Evolutionary conservation across 306 rosid genomes (phyloP).

Genomic region (Cucumis sativus): DNA sequence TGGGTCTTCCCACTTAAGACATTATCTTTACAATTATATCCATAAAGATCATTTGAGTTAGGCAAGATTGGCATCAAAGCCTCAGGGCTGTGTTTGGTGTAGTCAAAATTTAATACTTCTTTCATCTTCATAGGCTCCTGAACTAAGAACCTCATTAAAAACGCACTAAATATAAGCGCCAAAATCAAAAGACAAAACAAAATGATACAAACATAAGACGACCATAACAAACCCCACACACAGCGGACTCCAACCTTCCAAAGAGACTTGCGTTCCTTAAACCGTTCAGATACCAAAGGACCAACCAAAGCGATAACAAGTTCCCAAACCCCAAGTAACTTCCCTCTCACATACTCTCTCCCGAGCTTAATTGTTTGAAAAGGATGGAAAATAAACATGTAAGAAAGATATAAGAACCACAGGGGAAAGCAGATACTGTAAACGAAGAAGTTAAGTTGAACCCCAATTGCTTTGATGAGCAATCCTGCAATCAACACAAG

Average conservation of each 20-base stretch:
- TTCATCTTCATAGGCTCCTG: conserved; percentile 46
- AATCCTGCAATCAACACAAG: conserved; percentile 34
- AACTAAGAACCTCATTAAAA: conserved; percentile 35
- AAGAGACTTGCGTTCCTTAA: conserved; percentile 28
- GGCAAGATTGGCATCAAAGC: conserved; percentile 48
- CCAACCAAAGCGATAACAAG: conserved; percentile 9
- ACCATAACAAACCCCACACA: conserved; percentile 60
- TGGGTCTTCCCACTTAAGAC: conserved; percentile 12
- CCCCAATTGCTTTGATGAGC: conserved; percentile 37
- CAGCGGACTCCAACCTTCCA: conserved; percentile 40
- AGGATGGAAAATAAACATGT: conserved; percentile 43
- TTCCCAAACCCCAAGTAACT: conserved; percentile 11
- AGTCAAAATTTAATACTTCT: conserved; percentile 58
- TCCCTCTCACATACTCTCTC: conserved; percentile 14
- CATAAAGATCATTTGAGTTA: conserved; percentile 25
- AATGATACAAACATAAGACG: conserved; percentile 38
- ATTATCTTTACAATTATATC: conserved; percentile 15
- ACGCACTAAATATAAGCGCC: conserved; percentile 37
- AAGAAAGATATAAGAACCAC: conserved; percentile 21
- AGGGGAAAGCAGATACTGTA: conserved; percentile 35
- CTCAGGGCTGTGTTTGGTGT: conserved; percentile 49
- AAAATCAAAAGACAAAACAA: conserved; percentile 35
- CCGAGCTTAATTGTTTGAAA: conserved; percentile 29
- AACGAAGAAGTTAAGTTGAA: conserved; percentile 38
- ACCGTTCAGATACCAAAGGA: conserved; percentile 23